phyloP scores from a whole-genome alignment of 164 flowering plant genomes.

The Pachysandra terminalis region DNA sequence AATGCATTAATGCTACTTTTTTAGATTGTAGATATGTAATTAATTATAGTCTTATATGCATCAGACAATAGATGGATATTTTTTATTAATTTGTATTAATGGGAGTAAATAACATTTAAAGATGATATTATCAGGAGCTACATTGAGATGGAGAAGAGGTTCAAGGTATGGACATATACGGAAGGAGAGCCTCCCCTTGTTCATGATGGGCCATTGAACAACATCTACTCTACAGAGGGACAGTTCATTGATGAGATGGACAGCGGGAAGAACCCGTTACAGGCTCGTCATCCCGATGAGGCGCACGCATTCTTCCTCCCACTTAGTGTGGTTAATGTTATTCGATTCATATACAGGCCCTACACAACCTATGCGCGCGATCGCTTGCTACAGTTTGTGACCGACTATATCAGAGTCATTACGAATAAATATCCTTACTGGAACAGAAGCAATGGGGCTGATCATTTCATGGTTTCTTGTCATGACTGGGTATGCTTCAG shows the following conservation, averaged over 20 bases:
- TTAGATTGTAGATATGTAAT: too few species aligned
- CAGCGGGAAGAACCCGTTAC: conserved; percentile 19
- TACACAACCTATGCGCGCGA: conserved; percentile 26
- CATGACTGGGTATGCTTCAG: conserved; percentile 23
- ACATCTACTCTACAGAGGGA: conserved; percentile 47
- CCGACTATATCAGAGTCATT: conserved; percentile 31
- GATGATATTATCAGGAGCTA: conserved; percentile 35
- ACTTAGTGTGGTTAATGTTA: conserved; percentile 30
- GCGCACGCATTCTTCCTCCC: conserved; percentile 45
- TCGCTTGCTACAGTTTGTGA: conserved; percentile 31
- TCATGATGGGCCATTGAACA: conserved; percentile 43
- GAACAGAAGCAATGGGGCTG: conserved; percentile 20
- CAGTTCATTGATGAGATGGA: conserved; percentile 44
- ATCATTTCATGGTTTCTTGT: conserved; percentile 22
- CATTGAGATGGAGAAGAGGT: conserved; percentile 47
- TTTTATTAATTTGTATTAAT: too few species aligned
- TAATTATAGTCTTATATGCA: too few species aligned
- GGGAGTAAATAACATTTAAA: neutral
- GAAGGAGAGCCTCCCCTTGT: conserved; percentile 51
- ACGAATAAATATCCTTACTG: conserved; percentile 18
- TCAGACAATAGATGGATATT: too few species aligned
- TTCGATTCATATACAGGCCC: conserved; percentile 35
- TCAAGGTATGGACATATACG: conserved; percentile 45
- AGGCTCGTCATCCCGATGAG: conserved; percentile 32
- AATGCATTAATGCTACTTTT: too few species aligned